phyloP scores from a whole-genome alignment of 2,329 filamentous ascomycete genomes.

The Epichloe coenophiala region DNA sequence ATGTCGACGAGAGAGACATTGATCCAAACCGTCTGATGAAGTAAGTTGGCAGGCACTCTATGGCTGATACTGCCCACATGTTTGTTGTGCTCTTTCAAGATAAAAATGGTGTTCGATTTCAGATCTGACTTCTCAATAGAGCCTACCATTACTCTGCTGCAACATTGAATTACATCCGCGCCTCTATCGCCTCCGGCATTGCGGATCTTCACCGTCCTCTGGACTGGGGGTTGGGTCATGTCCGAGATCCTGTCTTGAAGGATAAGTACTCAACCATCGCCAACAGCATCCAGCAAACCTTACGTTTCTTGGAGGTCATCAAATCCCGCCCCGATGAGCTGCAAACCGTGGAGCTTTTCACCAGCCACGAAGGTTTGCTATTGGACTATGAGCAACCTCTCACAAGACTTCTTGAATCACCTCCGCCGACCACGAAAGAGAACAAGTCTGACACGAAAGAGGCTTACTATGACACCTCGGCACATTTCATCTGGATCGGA shows the following conservation, averaged over 20 bases:
- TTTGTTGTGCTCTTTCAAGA: not conserved
- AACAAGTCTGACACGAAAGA: conserved; percentile 19
- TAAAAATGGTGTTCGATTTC: not conserved
- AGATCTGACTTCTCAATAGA: conserved; percentile 22
- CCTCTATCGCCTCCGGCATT: conserved; percentile 72
- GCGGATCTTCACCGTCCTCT: conserved; percentile 88
- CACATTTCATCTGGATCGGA: conserved; percentile 97
- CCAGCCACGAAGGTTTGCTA: conserved; percentile 85
- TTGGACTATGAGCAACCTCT: conserved; percentile 89
- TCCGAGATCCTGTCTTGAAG: conserved; percentile 70
- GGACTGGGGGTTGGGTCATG: conserved; percentile 89
- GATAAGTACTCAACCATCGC: conserved; percentile 79
- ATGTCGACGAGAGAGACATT: conserved; percentile 58
- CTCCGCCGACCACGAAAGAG: conserved; percentile 17
- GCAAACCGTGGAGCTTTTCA: conserved; percentile 88
- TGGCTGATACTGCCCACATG: too few species aligned
- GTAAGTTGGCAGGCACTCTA: conserved; percentile 21
- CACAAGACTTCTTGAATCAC: conserved; percentile 61
- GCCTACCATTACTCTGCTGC: conserved; percentile 95
- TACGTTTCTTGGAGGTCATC: conserved; percentile 89
- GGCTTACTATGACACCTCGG: conserved; percentile 85
- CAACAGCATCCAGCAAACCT: conserved; percentile 71
- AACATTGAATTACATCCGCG: conserved; percentile 85
- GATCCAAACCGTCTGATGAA: conserved; percentile 73
- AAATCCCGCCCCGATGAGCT: conserved; percentile 75